A percentile compares a stretch with the other conserved stretches of the same genome.
These are phyloP conservation scores for Lactuca saligna DNA, from an alignment of 129 eudicot species.

Conservation along the genomic window DNA sequence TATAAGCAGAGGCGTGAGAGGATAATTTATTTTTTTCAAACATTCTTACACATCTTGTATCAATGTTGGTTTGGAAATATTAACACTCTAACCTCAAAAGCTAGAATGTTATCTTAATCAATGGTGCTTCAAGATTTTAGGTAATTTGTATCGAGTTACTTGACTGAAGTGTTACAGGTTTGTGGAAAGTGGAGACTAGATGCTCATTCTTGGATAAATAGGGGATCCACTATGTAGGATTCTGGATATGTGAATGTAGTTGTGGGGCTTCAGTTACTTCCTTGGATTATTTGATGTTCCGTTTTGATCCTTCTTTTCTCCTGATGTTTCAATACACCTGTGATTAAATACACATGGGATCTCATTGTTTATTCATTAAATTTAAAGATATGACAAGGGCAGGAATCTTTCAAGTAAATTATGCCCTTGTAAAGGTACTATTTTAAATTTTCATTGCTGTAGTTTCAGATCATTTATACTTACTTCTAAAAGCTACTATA, in stretches of 20 bases:
- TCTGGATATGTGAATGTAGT: too few relatives aligned
- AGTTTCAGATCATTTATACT: background rate
- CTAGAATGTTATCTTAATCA: background rate
- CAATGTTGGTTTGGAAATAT: background rate
- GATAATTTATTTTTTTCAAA: background rate
- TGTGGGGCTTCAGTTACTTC: background rate
- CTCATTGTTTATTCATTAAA: background rate
- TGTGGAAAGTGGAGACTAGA: too few relatives aligned
- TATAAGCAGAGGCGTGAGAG: too few relatives aligned
- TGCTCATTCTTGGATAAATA: too few relatives aligned
- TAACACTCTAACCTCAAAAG: background rate
- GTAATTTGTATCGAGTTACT: slow-evolving; percentile 1
- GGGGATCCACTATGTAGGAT: too few relatives aligned
- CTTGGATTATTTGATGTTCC: slow-evolving; percentile 45
- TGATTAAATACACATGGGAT: background rate
- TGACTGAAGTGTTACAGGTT: slow-evolving; percentile 20
- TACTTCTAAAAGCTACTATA: background rate
- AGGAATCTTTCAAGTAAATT: slow-evolving; percentile 68
- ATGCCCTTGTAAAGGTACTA: slow-evolving; percentile 76
- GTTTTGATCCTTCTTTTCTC: background rate
- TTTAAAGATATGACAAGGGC: slow-evolving; percentile 45
- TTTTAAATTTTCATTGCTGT: background rate
- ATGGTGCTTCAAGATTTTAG: too few relatives aligned
- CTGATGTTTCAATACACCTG: background rate
- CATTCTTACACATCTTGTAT: background rate